Base-by-base conservation (phyloP, 139 green algal genomes). In the Nannochloris sp. region DNA sequence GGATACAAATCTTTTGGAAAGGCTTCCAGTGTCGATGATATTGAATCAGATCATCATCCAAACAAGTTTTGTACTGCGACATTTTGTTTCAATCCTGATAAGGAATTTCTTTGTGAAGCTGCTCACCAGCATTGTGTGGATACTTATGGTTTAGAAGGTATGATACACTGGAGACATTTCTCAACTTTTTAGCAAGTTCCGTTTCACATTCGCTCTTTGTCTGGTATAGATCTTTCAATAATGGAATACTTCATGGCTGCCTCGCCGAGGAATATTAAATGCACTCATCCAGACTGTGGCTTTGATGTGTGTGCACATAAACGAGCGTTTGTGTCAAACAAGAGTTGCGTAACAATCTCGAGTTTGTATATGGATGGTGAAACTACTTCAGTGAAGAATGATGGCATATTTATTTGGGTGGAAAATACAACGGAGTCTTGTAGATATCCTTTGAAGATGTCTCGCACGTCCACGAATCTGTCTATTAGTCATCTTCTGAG, bases 21-120 rank as follows among this genome's bases (percentile, higher is more conserved):
- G 34, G 7, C 34, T 40, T 11, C 34, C 0, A 12, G 34, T 40
- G 34, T 40, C 34, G 34, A 40, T 40, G 34, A 40, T 40, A 40
- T 11, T 40, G 34, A 11, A 2, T 11, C 8, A 1, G 34, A 40
- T 11, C 34, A 40, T 40, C 34, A 40, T 40, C 34, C 34, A 8
- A 40, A 40, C 8, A 40, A 40, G 34, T 40, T 40, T 40, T 40
- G 34, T 40, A 40, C 34, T 40, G 34, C 34, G 8, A 40, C 34
- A 40, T 76, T 75, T 10, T 86, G 76, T 62, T 76, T 81, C 53
- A 88, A 89, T 75, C 80, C 78, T 9, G 66, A 62, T 23, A 76
- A 76, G 61, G 60, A 71, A 31, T 62, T 80, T 44, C 64, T 90
- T 37, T 93, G 84, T 43, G 85, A 93, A 74, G 70, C 79, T 19